A percentile compares a stretch with the other conserved stretches of the same genome.
Conservation (phyloP, 176 grass and related monocot genomes). For the Saccharum spontaneum region DNA sequence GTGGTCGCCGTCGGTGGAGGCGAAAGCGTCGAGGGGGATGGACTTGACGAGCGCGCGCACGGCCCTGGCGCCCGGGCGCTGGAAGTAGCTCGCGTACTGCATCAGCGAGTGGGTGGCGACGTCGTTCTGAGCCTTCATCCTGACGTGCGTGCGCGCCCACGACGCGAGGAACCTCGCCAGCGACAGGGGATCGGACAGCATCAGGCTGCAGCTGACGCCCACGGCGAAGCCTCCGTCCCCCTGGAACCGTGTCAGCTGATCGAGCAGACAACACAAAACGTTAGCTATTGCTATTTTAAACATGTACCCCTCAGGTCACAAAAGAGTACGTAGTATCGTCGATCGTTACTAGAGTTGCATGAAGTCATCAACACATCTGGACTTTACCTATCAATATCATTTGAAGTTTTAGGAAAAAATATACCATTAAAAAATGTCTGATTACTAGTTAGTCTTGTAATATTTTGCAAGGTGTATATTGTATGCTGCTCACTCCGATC, state of each 20-base stretch:
- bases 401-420: too few species aligned
- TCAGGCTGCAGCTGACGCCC: slow-evolving; percentile 63
- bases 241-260: slow-evolving; percentile 67
- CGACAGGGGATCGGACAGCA: slow-evolving; percentile 18
- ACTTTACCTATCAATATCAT: too few species aligned
- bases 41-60: not conserved
- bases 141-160: not conserved
- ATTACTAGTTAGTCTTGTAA: too few species aligned
- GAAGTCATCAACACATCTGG: too few species aligned
- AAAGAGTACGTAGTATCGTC: too few species aligned
- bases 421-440: too few species aligned
- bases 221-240: slow-evolving; percentile 60
- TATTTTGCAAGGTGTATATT: too few species aligned
- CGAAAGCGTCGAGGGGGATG: not conserved
- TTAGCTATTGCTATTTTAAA: not conserved
- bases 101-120: not conserved
- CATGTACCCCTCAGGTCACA: not conserved
- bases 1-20: not conserved
- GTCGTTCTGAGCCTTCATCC: not conserved
- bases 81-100: not conserved
- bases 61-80: not conserved
- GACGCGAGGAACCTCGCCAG: not conserved
- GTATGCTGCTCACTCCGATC: too few species aligned
- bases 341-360: too few species aligned
- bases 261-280: not conserved